Evolutionary conservation across 2,329 filamentous ascomycete species (phyloP).

Genomic region (Pseudocercospora pini-densiflorae): DNA sequence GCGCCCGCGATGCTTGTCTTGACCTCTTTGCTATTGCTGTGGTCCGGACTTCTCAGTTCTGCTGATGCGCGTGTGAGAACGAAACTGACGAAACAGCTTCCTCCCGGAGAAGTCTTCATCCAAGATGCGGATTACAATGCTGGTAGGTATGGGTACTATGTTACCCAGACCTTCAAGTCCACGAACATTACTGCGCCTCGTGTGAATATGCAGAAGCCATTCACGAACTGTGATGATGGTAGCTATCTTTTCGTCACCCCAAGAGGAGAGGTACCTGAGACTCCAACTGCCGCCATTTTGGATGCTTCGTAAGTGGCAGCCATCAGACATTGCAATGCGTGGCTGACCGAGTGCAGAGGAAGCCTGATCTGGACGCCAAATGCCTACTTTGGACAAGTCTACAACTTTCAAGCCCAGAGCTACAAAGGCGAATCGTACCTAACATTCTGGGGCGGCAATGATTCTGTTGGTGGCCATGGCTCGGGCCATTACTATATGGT

Average conservation of each 20-base stretch:
- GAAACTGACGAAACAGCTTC: slow-evolving; percentile 8
- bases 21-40: slow-evolving; percentile 3
- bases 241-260: slow-evolving; percentile 34
- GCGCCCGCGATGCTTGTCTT: slow-evolving; percentile 3
- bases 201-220: slow-evolving; percentile 33
- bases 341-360: slow-evolving; percentile 19
- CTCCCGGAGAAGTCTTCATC: slow-evolving; percentile 23
- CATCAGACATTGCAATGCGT: background rate
- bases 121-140: slow-evolving; percentile 38
- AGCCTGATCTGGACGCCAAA: slow-evolving; percentile 31
- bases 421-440: slow-evolving; percentile 52
- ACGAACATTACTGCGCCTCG: slow-evolving; percentile 39
- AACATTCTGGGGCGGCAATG: slow-evolving; percentile 54
- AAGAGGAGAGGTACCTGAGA: slow-evolving; percentile 28
- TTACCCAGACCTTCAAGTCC: slow-evolving; percentile 40
- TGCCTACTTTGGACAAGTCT: slow-evolving; percentile 41
- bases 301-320: slow-evolving; percentile 14
- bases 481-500: slow-evolving; percentile 55
- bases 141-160: slow-evolving; percentile 43
- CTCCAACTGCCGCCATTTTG: slow-evolving; percentile 24
- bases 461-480: slow-evolving; percentile 52
- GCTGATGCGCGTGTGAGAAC: slow-evolving; percentile 18
- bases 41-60: background rate
- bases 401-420: slow-evolving; percentile 52
- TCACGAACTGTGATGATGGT: slow-evolving; percentile 36